phyloP scores from a whole-genome alignment of 1,284 basidiomycete genomes.

The Leccinum subrobustum region DNA sequence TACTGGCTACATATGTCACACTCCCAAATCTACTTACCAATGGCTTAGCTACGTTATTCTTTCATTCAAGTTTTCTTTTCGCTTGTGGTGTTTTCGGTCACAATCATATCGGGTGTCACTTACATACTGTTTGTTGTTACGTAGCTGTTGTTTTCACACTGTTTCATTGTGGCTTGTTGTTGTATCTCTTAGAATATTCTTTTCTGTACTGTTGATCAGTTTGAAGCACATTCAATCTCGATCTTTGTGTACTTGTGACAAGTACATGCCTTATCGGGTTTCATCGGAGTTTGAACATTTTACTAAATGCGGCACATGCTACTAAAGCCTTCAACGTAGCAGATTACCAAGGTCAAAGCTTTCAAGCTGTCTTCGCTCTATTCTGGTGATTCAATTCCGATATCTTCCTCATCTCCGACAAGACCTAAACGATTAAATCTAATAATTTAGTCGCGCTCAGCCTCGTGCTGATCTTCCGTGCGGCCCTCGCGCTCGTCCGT shows the following conservation, averaged over 20 bases:
- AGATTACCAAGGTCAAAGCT: neutral
- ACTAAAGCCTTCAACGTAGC: neutral
- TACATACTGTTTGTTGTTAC: slow-evolving; percentile 2
- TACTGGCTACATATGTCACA: slow-evolving; percentile 13
- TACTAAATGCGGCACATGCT: no score
- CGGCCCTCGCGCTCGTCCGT: slow-evolving; percentile 21
- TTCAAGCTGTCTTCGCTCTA: slow-evolving; percentile 31
- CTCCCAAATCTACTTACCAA: slow-evolving; percentile 15
- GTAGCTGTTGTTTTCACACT: slow-evolving; percentile 6
- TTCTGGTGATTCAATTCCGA: slow-evolving; percentile 20
- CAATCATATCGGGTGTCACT: slow-evolving; percentile 13
- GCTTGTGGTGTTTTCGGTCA: neutral
- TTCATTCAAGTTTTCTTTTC: neutral
- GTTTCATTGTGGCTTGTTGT: slow-evolving; percentile 3
- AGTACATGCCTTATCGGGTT: no score
- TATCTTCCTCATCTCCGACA: neutral
- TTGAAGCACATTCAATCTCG: neutral
- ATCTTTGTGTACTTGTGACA: neutral
- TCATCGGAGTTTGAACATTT: no score
- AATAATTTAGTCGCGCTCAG: slow-evolving; percentile 26
- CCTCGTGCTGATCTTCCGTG: slow-evolving; percentile 35
- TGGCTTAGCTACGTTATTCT: slow-evolving; percentile 9
- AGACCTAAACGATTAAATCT: neutral
- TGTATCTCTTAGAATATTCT: slow-evolving; percentile 11
- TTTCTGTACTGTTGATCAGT: neutral